A percentile compares a stretch with the other conserved stretches of the same genome.
These are phyloP conservation scores for Podospora bellae-mahoneyi DNA, from an alignment of 495 filamentous ascomycete genomes.

Conservation along the genomic window DNA sequence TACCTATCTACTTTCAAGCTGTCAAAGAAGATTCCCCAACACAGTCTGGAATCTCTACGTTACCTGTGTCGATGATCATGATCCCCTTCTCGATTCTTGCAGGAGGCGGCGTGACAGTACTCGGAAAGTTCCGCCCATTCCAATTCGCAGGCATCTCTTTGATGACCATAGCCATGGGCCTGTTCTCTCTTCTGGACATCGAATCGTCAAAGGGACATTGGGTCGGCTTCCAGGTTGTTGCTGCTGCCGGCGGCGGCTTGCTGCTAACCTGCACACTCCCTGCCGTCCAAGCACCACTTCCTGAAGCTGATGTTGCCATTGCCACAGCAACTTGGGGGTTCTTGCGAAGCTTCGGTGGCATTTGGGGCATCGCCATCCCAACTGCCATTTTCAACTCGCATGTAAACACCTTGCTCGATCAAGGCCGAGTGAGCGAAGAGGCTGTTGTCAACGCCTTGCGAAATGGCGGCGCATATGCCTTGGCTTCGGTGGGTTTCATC, in stretches of 20 bases:
- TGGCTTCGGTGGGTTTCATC: background rate
- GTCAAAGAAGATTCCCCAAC: constrained; percentile 33
- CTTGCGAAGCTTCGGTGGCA: constrained; percentile 44
- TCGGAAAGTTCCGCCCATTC: constrained; percentile 45
- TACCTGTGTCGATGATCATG: background rate
- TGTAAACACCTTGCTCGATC: background rate
- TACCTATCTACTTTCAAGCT: constrained; percentile 51
- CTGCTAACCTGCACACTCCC: constrained; percentile 35
- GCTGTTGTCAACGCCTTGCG: background rate
- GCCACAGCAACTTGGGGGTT: constrained; percentile 47
- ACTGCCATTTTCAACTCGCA: constrained; percentile 46
- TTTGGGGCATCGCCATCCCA: constrained; percentile 53
- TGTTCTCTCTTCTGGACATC: constrained; percentile 36
- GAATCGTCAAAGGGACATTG: constrained; percentile 1
- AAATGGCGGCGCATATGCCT: constrained; percentile 2
- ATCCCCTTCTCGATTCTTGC: background rate
- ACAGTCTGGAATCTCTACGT: background rate
- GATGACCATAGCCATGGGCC: constrained; percentile 41
- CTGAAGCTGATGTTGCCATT: constrained; percentile 39
- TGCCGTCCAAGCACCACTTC: constrained; percentile 37
- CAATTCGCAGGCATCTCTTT: constrained; percentile 40
- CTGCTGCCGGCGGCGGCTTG: constrained; percentile 34
- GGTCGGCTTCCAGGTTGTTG: constrained; percentile 19
- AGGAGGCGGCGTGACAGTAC: background rate
- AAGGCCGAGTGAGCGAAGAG: background rate